Percentiles rank a stretch among this genome's conserved stretches.
These are phyloP conservation scores for Penicillium arizonense DNA, from an alignment of 495 filamentous ascomycete species.

Conservation along the genomic window DNA sequence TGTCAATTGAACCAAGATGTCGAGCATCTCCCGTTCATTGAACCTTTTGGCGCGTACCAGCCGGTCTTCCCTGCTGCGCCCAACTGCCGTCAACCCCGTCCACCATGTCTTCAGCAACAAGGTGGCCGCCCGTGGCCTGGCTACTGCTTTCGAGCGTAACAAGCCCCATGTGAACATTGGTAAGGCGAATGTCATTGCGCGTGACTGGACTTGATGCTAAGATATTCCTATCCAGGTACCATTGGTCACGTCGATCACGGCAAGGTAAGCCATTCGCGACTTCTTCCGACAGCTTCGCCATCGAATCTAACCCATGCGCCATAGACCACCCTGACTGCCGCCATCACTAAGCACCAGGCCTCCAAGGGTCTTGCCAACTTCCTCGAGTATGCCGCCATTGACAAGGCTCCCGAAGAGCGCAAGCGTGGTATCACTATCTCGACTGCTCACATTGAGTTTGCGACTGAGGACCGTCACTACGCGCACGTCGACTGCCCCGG, in stretches of 20 bases:
- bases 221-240: constrained; percentile 59
- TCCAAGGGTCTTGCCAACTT: constrained; percentile 90
- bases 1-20: constrained; percentile 54
- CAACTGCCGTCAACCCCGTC: constrained; percentile 62
- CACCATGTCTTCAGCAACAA: constrained; percentile 67
- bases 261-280: constrained; percentile 62
- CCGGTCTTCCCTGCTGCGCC: constrained; percentile 59
- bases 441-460: constrained; percentile 96
- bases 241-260: constrained; percentile 99
- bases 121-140: constrained; percentile 69
- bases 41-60: constrained; percentile 69
- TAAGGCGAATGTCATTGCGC: constrained; percentile 33
- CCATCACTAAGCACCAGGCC: constrained; percentile 95
- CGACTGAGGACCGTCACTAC: constrained; percentile 89
- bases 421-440: constrained; percentile 99
- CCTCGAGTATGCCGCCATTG: constrained; percentile 95
- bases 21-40: constrained; percentile 61
- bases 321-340: constrained; percentile 94
- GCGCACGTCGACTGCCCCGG: constrained; percentile 99
- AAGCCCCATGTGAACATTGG: constrained; percentile 99
- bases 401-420: constrained; percentile 98
- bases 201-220: constrained; percentile 5
- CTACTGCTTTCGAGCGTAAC: constrained; percentile 77
- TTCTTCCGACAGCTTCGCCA: neutral
- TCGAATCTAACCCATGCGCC: constrained; percentile 23